Percentiles rank a stretch among this genome's conserved stretches.
phyloP scores from a whole-genome alignment of 169 alveolate genomes.

The Eimeria sp. region DNA sequence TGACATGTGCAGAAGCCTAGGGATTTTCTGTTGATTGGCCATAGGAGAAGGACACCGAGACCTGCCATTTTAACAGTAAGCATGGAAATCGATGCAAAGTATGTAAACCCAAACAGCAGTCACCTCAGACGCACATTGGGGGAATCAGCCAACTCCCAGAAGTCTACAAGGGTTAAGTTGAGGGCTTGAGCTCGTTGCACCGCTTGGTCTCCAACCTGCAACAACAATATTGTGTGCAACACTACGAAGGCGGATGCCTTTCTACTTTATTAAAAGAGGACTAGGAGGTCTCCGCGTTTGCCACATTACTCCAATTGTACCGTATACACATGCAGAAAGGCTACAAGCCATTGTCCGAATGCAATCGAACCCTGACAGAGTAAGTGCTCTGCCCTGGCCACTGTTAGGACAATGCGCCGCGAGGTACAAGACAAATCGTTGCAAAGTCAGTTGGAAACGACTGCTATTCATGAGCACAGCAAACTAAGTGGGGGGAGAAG shows the following conservation, averaged over 20 bases:
- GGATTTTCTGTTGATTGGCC: neutral
- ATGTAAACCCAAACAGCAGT: neutral
- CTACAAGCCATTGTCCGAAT: neutral
- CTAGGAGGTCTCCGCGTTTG: neutral
- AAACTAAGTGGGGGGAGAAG: neutral
- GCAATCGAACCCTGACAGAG: neutral
- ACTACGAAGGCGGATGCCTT: neutral
- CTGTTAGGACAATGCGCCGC: neutral
- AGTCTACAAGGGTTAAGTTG: conserved; percentile 42
- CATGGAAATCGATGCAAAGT: neutral
- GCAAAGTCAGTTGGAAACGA: neutral
- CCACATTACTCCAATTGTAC: neutral
- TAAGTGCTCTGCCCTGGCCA: neutral
- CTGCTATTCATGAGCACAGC: neutral
- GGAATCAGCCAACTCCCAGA: conserved; percentile 48
- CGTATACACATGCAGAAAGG: neutral
- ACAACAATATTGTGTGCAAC: neutral
- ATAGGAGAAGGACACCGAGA: neutral
- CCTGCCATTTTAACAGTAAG: neutral
- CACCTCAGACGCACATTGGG: neutral
- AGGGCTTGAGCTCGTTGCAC: conserved; percentile 41
- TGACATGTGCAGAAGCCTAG: neutral
- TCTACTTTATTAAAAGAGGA: neutral
- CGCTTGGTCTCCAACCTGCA: conserved; percentile 58
- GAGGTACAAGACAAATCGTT: neutral